Percentiles rank a stretch among this genome's conserved stretches.
phyloP scores from a whole-genome alignment of 441 rosid genomes.

The Biscutella laevigata region DNA sequence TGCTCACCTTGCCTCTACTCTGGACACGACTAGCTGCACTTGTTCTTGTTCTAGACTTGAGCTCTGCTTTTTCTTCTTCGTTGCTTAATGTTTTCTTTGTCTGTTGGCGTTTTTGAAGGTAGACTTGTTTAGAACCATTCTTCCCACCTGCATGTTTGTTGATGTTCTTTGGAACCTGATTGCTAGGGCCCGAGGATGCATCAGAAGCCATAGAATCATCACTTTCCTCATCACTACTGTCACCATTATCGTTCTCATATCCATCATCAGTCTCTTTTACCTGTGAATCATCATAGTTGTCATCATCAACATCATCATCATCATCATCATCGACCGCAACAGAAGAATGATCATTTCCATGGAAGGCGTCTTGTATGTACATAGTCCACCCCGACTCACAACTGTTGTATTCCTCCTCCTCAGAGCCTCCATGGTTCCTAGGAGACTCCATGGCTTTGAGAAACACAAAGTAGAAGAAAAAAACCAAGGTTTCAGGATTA shows the following conservation, averaged over 20 bases:
- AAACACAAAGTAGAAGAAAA: conserved; percentile 17
- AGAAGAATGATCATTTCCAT: conserved; percentile 16
- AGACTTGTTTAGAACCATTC: conserved; percentile 27
- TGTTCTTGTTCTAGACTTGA: conserved; percentile 28
- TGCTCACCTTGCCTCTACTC: conserved; percentile 34
- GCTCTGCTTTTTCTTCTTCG: conserved; percentile 28
- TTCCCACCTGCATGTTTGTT: conserved; percentile 29
- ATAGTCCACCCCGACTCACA: conserved; percentile 84
- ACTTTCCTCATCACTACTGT: conserved; percentile 31
- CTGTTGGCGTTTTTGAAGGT: conserved; percentile 30
- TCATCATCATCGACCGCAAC: conserved; percentile 23
- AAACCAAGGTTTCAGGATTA: conserved; percentile 14
- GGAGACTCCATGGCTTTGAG: conserved; percentile 47
- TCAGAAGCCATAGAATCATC: conserved; percentile 84
- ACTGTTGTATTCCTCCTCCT: conserved; percentile 43
- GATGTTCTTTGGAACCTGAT: conserved; percentile 25
- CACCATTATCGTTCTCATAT: background rate
- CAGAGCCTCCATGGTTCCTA: conserved; percentile 26
- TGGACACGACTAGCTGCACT: conserved; percentile 37
- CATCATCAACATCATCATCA: conserved; percentile 11
- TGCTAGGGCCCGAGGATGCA: conserved; percentile 70
- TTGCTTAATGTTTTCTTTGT: conserved; percentile 21
- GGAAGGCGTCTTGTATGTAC: conserved; percentile 44
- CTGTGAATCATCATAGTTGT: conserved; percentile 8
- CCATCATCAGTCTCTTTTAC: conserved; percentile 14